phyloP scores from a whole-genome alignment of 2,329 filamentous ascomycete genomes.

The Aspergillus fructus region DNA sequence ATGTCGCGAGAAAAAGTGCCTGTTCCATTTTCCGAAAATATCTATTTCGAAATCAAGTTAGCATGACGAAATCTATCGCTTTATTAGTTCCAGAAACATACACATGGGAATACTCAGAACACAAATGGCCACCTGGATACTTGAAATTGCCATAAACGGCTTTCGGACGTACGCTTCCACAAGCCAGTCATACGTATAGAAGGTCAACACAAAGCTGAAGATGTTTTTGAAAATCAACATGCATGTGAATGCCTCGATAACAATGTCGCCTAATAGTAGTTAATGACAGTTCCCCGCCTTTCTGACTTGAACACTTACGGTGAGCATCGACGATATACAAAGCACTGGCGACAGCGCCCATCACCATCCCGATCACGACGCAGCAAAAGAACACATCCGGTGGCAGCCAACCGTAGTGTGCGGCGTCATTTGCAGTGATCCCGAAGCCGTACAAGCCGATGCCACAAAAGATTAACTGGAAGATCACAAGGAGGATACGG shows the following conservation, averaged over 20 bases:
- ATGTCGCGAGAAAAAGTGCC: slow-evolving; percentile 73
- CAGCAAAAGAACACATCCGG: slow-evolving; percentile 81
- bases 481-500: slow-evolving; percentile 76
- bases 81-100: slow-evolving; percentile 53
- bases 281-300: background rate
- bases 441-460: slow-evolving; percentile 84
- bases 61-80: background rate
- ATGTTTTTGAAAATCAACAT: slow-evolving; percentile 93
- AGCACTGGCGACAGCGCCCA: slow-evolving; percentile 80
- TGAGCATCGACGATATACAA: slow-evolving; percentile 93
- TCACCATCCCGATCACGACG: slow-evolving; percentile 85
- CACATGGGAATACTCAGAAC: slow-evolving; percentile 72
- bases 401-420: slow-evolving; percentile 67
- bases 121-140: slow-evolving; percentile 76
- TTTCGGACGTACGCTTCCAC: slow-evolving; percentile 55
- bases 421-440: slow-evolving; percentile 63
- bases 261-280: slow-evolving; percentile 62
- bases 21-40: slow-evolving; percentile 73
- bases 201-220: slow-evolving; percentile 83
- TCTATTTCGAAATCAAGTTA: slow-evolving; percentile 51
- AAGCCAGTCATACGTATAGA: slow-evolving; percentile 82
- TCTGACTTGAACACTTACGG: slow-evolving; percentile 54
- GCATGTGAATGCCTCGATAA: slow-evolving; percentile 85
- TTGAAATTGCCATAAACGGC: slow-evolving; percentile 69
- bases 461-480: slow-evolving; percentile 74